phyloP scores from a whole-genome alignment of 352 stramenopile genomes.

The Plasmopara halstedii region DNA sequence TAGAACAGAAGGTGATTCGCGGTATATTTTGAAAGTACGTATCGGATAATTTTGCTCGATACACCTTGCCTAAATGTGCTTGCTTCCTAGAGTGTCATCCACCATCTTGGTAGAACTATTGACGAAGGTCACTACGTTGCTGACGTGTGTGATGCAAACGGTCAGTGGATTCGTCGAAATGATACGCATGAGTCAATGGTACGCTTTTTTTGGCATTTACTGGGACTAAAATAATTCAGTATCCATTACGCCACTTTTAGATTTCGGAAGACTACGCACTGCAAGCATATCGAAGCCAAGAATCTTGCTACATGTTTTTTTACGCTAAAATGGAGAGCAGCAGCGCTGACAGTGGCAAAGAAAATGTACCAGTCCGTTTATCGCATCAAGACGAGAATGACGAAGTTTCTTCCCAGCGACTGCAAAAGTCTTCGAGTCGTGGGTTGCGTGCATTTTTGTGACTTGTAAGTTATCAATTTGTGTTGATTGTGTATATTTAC shows the following conservation, averaged over 20 bases:
- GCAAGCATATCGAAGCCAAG: slow-evolving; percentile 61
- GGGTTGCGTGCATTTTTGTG: slow-evolving; percentile 33
- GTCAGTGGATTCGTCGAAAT: slow-evolving; percentile 69
- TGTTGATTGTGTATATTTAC: too few species aligned
- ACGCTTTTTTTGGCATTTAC: slow-evolving; percentile 8
- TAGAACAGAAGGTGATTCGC: slow-evolving; percentile 14
- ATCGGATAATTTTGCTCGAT: not conserved
- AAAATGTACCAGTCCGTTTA: slow-evolving; percentile 38
- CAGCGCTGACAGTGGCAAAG: slow-evolving; percentile 36
- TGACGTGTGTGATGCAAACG: slow-evolving; percentile 48
- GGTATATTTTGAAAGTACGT: slow-evolving; percentile 48
- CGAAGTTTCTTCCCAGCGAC: slow-evolving; percentile 15
- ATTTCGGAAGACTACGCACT: slow-evolving; percentile 75
- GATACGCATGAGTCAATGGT: slow-evolving; percentile 77
- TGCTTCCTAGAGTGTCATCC: slow-evolving; percentile 69
- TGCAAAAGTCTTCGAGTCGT: slow-evolving; percentile 6
- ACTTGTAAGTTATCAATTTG: too few species aligned
- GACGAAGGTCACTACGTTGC: slow-evolving; percentile 83
- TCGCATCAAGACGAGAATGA: slow-evolving; percentile 15
- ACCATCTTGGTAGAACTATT: slow-evolving; percentile 70
- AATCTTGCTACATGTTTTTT: slow-evolving; percentile 87
- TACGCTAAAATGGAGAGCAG: slow-evolving; percentile 49
- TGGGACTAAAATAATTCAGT: not conserved
- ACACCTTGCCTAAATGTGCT: slow-evolving; percentile 5
- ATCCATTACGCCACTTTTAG: slow-evolving; percentile 16